phyloP scores from a whole-genome alignment of 352 stramenopile species.

The Phytophthora lateralis region DNA sequence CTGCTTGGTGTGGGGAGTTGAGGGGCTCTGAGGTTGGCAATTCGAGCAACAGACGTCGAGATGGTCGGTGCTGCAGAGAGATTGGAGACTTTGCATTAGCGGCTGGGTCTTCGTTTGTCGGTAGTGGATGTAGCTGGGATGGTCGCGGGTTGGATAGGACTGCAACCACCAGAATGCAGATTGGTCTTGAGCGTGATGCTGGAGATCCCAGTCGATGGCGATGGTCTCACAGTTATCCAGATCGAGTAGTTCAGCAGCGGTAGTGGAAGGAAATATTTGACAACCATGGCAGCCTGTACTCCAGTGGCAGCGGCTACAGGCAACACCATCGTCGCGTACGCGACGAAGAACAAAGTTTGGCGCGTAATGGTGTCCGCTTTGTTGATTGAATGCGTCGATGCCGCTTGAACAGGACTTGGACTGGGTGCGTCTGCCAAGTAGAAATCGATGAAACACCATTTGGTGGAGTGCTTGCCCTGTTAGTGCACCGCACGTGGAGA shows the following conservation, averaged over 20 bases:
- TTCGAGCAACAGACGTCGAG: conserved; percentile 51
- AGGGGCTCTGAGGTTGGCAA: conserved; percentile 28
- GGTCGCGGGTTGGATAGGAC: conserved; percentile 31
- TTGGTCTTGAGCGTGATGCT: conserved; percentile 21
- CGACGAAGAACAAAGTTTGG: conserved; percentile 50
- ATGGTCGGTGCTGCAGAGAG: conserved; percentile 51
- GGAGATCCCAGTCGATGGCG: conserved; percentile 64
- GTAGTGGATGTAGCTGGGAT: conserved; percentile 47
- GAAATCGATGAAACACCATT: conserved; percentile 22
- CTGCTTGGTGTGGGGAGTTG: conserved; percentile 50
- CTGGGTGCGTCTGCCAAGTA: not conserved
- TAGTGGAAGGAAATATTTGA: conserved; percentile 35
- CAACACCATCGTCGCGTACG: conserved; percentile 47
- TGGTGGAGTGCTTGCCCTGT: conserved; percentile 44
- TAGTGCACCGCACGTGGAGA: conserved; percentile 16
- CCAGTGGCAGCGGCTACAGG: conserved; percentile 64
- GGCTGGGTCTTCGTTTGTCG: conserved; percentile 31
- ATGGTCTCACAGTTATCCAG: conserved; percentile 60
- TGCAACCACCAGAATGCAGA: conserved; percentile 29
- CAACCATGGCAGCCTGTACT: conserved; percentile 54
- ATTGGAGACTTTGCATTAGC: conserved; percentile 48
- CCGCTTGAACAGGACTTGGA: conserved; percentile 5
- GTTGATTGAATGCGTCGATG: not conserved
- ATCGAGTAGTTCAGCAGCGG: conserved; percentile 37
- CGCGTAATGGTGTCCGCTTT: not conserved